A percentile compares a stretch with the other conserved stretches of the same genome.
These are phyloP conservation scores for Mycena maculata DNA, from an alignment of 768 basidiomycete species.

Conservation along the genomic window DNA sequence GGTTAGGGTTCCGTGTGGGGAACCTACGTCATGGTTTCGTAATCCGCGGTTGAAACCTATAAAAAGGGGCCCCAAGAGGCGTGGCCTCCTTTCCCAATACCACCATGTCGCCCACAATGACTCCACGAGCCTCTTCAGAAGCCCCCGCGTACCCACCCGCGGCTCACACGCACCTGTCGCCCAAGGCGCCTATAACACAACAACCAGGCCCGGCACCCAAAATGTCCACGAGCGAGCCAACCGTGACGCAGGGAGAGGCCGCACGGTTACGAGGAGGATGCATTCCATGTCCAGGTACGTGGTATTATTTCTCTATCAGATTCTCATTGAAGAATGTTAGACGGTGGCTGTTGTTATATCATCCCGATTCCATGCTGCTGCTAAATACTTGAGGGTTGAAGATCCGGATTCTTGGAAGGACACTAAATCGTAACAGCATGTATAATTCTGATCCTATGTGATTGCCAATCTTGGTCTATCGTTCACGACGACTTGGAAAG, in stretches of 20 bases:
- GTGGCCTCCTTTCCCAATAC: slow-evolving; percentile 7
- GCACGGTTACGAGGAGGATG: slow-evolving; percentile 45
- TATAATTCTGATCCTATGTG: too few species aligned
- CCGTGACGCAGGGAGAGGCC: slow-evolving; percentile 28
- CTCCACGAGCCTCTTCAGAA: slow-evolving; percentile 22
- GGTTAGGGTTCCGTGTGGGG: not conserved
- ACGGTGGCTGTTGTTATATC: slow-evolving; percentile 50
- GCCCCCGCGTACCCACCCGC: slow-evolving; percentile 9
- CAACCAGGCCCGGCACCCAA: slow-evolving; percentile 30
- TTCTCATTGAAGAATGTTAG: slow-evolving; percentile 27
- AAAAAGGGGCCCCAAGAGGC: slow-evolving; percentile 13
- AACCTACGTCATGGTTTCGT: slow-evolving; percentile 15
- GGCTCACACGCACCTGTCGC: slow-evolving; percentile 16
- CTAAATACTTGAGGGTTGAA: too few species aligned
- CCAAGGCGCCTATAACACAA: slow-evolving; percentile 29
- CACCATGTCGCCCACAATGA: slow-evolving; percentile 33
- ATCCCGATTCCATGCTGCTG: slow-evolving; percentile 51
- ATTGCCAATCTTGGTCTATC: too few species aligned
- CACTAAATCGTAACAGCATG: too few species aligned
- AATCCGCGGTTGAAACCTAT: not conserved
- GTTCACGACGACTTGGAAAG: too few species aligned
- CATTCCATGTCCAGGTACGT: slow-evolving; percentile 47
- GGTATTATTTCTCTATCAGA: too few species aligned
- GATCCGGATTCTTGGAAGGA: too few species aligned
- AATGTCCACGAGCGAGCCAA: slow-evolving; percentile 27